Evolutionary conservation across 768 basidiomycete genomes (phyloP).

Genomic region (Guyanaporus albipodus): DNA sequence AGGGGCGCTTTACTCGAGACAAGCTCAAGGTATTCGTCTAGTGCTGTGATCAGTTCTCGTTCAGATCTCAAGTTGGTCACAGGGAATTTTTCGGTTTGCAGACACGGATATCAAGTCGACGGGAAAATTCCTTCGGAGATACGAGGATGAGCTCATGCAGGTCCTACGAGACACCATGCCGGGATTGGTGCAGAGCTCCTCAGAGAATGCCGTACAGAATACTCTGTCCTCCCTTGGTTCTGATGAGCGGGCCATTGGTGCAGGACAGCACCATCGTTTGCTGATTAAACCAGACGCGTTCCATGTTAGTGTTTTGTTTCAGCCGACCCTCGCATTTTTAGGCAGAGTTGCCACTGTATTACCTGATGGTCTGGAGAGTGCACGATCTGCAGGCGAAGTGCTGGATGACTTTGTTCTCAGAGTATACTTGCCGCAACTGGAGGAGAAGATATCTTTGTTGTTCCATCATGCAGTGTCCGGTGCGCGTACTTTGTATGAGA

Average conservation of each 20-base stretch:
- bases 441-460: constrained; percentile 85
- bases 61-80: constrained; percentile 4
- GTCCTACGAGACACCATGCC: constrained; percentile 90
- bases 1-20: constrained; percentile 76
- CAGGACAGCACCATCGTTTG: constrained; percentile 77
- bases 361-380: constrained; percentile 66
- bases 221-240: constrained; percentile 56
- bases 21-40: constrained; percentile 58
- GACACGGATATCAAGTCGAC: constrained; percentile 81
- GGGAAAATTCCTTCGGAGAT: constrained; percentile 59
- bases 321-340: constrained; percentile 85
- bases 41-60: background rate
- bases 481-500: constrained; percentile 30
- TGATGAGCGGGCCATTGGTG: constrained; percentile 71
- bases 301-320: constrained; percentile 91
- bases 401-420: constrained; percentile 91
- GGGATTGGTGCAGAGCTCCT: constrained; percentile 74
- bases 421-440: constrained; percentile 90
- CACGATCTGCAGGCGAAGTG: constrained; percentile 63
- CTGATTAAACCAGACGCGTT: constrained; percentile 91
- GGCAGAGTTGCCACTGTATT: constrained; percentile 66
- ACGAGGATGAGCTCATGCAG: constrained; percentile 82
- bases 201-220: constrained; percentile 58
- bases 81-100: constrained; percentile 88
- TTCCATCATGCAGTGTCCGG: constrained; percentile 85